Conservation (phyloP, 2,329 filamentous ascomycete genomes). For the Neurospora sp. region DNA sequence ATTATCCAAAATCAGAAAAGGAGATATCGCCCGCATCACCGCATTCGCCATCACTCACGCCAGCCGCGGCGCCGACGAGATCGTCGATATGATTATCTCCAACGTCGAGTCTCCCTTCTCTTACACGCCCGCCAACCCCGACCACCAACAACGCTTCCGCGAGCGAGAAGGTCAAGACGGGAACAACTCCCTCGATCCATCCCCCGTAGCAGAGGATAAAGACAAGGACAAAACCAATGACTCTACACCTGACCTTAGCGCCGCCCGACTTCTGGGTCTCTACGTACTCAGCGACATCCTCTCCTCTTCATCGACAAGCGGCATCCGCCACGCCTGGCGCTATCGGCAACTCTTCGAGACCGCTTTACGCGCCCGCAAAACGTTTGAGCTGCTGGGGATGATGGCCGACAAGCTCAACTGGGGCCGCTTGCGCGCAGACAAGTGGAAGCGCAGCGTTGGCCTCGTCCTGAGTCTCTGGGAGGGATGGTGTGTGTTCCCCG, state of each 20-base stretch:
- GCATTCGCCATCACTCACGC: slow-evolving; percentile 85
- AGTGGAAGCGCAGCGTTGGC: slow-evolving; percentile 70
- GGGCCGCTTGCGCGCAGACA: slow-evolving; percentile 73
- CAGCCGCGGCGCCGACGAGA: slow-evolving; percentile 74
- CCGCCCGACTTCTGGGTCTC: slow-evolving; percentile 67
- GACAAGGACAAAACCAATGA: slow-evolving; percentile 26
- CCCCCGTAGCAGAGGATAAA: slow-evolving; percentile 28
- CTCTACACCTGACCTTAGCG: slow-evolving; percentile 49
- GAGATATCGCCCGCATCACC: slow-evolving; percentile 77
- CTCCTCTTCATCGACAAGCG: slow-evolving; percentile 64
- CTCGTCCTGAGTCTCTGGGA: slow-evolving; percentile 63
- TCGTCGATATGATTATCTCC: slow-evolving; percentile 76
- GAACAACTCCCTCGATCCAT: slow-evolving; percentile 25
- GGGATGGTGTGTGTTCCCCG: slow-evolving; percentile 62
- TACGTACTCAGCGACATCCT: slow-evolving; percentile 73
- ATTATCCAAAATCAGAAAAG: slow-evolving; percentile 64
- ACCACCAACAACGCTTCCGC: slow-evolving; percentile 31
- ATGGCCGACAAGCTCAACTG: slow-evolving; percentile 64
- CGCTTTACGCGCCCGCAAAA: slow-evolving; percentile 54
- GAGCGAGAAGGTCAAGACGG: slow-evolving; percentile 25
- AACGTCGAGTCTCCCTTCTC: slow-evolving; percentile 73
- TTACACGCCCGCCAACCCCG: slow-evolving; percentile 59
- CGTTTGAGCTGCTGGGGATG: slow-evolving; percentile 66
- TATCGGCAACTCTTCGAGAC: slow-evolving; percentile 73
- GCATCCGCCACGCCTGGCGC: slow-evolving; percentile 76